These are phyloP conservation scores for Capsicum rhomboideum DNA, from an alignment of 257 asterid species.

Conservation along the genomic window DNA sequence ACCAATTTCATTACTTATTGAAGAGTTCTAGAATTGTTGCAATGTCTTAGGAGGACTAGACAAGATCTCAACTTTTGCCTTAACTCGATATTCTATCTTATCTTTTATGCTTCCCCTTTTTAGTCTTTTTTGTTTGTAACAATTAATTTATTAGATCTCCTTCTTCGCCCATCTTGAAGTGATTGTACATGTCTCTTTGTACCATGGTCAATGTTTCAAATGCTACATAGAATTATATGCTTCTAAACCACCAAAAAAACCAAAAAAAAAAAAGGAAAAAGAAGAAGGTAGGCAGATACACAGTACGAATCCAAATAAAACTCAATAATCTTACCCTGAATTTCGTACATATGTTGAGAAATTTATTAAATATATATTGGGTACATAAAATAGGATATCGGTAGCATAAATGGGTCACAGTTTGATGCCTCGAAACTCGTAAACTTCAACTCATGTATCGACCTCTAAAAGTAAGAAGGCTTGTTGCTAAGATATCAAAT, in stretches of 20 bases:
- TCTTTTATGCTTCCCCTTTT: constrained; percentile 1
- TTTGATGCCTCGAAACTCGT: neutral
- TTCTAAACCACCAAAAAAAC: no score
- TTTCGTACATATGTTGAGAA: neutral
- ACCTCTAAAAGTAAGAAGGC: neutral
- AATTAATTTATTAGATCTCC: neutral
- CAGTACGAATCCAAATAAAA: neutral
- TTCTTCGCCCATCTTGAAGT: neutral
- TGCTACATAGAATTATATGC: neutral
- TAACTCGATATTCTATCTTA: neutral
- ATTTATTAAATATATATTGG: neutral
- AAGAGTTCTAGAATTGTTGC: neutral
- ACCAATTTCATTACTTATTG: neutral
- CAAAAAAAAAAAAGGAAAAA: no score
- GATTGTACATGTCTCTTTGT: neutral
- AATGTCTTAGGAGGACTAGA: constrained; percentile 9
- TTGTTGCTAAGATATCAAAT: neutral
- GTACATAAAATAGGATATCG: neutral
- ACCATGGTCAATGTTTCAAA: neutral
- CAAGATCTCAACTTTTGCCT: constrained; percentile 7
- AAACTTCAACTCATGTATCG: neutral
- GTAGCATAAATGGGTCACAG: neutral
- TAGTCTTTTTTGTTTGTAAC: constrained; percentile 1
- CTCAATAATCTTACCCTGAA: neutral
- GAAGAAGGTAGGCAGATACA: neutral